Conservation (phyloP, 129 eudicot species). For the Smallanthus sonchifolius region DNA sequence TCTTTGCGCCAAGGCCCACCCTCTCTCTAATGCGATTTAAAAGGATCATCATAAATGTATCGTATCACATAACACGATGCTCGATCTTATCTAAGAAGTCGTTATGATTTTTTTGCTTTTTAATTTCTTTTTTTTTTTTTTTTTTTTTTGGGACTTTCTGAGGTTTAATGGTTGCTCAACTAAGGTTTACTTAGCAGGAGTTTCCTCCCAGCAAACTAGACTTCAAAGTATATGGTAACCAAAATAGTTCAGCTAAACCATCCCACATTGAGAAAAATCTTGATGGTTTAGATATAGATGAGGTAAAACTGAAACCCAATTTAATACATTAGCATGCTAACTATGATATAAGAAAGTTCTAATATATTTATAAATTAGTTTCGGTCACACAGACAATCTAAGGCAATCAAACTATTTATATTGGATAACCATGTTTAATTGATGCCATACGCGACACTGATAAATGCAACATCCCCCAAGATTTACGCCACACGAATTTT, state of each 20-base stretch:
- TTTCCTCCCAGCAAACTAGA: too few species aligned
- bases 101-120: too few species aligned
- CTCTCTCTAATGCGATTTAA: too few species aligned
- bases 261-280: slow-evolving; percentile 29
- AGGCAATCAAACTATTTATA: slow-evolving; percentile 35
- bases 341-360: not conserved
- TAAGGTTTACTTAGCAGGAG: too few species aligned
- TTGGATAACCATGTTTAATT: slow-evolving; percentile 47
- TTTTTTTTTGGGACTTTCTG: too few species aligned
- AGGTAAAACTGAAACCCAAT: slow-evolving; percentile 25
- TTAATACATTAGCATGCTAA: not conserved
- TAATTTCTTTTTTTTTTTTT: too few species aligned
- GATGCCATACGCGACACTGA: slow-evolving; percentile 45
- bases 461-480: slow-evolving; percentile 42
- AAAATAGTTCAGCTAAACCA: slow-evolving; percentile 33
- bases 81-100: too few species aligned
- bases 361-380: not conserved
- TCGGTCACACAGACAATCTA: slow-evolving; percentile 34
- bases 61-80: too few species aligned
- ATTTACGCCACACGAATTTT: slow-evolving; percentile 60
- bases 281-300: slow-evolving; percentile 39
- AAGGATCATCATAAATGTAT: too few species aligned
- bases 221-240: slow-evolving; percentile 28
- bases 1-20: too few species aligned
- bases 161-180: too few species aligned